Percentiles rank a stretch among this genome's conserved stretches.
These are phyloP conservation scores for Linnemannia schmuckeri DNA, from an alignment of 192 early-diverging fungal genomes.

Conservation along the genomic window DNA sequence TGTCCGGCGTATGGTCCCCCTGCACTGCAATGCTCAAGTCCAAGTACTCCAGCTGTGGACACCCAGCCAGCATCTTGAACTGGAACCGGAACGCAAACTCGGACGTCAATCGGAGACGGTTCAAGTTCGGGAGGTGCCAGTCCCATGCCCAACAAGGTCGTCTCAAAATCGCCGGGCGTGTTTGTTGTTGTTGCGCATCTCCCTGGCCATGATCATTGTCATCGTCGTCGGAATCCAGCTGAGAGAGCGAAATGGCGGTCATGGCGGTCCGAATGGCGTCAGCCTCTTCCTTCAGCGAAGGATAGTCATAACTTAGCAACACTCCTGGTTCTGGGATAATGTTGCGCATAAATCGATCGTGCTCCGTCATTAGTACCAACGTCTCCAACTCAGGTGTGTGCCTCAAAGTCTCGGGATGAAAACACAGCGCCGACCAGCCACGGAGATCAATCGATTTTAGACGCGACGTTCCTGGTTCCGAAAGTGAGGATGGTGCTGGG, in stretches of 20 bases:
- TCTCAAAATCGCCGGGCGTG: background rate
- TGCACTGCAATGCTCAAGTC: background rate
- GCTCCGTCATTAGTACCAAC: background rate
- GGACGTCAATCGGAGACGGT: background rate
- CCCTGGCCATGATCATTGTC: background rate
- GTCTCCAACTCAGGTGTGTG: background rate
- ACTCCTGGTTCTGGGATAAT: background rate
- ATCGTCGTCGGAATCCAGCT: background rate
- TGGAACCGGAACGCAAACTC: constrained; percentile 30
- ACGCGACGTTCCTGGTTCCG: background rate
- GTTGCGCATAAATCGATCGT: background rate
- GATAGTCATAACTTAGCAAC: background rate
- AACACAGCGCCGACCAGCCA: constrained; percentile 11
- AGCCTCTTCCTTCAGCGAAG: background rate
- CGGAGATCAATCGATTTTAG: constrained; percentile 4
- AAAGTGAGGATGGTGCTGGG: background rate
- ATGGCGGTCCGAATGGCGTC: background rate
- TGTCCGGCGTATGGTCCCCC: background rate
- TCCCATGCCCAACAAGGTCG: constrained; percentile 29
- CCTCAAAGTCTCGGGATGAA: constrained; percentile 8
- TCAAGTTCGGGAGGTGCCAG: constrained; percentile 23
- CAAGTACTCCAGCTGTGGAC: constrained; percentile 15
- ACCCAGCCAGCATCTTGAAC: constrained; percentile 26
- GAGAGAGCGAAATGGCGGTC: background rate
- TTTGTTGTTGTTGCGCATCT: background rate